phyloP scores from a whole-genome alignment of 495 filamentous ascomycete species.

The Ramalina peruviana region DNA sequence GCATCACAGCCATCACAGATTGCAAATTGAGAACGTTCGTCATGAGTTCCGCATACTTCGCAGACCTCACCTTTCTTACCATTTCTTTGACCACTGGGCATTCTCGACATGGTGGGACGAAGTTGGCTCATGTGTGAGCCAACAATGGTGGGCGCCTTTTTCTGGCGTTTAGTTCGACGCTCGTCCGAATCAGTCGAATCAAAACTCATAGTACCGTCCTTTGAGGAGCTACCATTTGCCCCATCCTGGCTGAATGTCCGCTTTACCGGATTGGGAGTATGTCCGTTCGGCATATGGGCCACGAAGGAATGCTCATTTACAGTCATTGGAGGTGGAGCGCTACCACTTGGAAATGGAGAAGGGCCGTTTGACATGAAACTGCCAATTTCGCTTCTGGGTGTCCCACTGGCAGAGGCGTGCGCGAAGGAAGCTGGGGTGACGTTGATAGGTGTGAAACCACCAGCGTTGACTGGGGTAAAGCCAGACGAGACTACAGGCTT shows the following conservation, averaged over 20 bases:
- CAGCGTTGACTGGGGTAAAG: slow-evolving; percentile 71
- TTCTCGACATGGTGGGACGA: slow-evolving; percentile 61
- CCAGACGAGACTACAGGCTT: slow-evolving; percentile 42
- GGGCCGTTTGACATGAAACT: slow-evolving; percentile 37
- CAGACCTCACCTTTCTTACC: slow-evolving; percentile 70
- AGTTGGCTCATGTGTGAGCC: slow-evolving; percentile 95
- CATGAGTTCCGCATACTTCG: slow-evolving; percentile 72
- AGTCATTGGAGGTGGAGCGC: slow-evolving; percentile 33
- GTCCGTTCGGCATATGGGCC: slow-evolving; percentile 40
- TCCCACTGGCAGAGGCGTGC: slow-evolving; percentile 21
- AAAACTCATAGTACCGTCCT: not conserved
- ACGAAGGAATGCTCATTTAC: slow-evolving; percentile 44
- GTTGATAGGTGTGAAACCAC: slow-evolving; percentile 71
- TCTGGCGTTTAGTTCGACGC: slow-evolving; percentile 80
- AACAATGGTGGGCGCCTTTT: slow-evolving; percentile 84
- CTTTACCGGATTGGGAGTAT: slow-evolving; percentile 50
- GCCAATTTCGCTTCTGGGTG: slow-evolving; percentile 36
- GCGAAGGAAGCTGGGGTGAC: slow-evolving; percentile 42
- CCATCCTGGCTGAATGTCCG: slow-evolving; percentile 72
- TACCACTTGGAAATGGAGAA: not conserved
- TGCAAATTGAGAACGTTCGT: slow-evolving; percentile 55
- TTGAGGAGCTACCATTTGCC: slow-evolving; percentile 12
- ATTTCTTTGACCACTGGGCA: slow-evolving; percentile 50
- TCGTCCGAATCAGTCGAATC: slow-evolving; percentile 42
- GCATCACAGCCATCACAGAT: slow-evolving; percentile 90